Evolutionary conservation across 2,329 filamentous ascomycete genomes (phyloP).

Genomic region (Botrytis pseudocinerea): DNA sequence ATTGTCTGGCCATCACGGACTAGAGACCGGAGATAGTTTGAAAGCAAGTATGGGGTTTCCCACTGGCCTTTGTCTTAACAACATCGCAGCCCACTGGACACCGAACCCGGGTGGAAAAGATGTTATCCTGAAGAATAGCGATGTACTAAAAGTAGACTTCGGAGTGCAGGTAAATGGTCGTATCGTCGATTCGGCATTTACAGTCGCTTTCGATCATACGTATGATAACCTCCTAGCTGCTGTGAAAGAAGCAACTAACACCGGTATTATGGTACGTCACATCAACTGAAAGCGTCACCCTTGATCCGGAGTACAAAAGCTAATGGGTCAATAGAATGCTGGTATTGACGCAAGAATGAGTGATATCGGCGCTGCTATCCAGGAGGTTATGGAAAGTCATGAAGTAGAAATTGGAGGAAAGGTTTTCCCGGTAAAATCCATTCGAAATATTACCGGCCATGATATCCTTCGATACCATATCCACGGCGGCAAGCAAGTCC

Average conservation of each 20-base stretch:
- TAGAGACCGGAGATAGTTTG: constrained; percentile 52
- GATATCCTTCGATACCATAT: constrained; percentile 56
- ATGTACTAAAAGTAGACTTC: constrained; percentile 83
- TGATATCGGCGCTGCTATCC: constrained; percentile 55
- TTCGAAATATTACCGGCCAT: constrained; percentile 55
- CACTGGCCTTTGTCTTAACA: constrained; percentile 55
- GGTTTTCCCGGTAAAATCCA: constrained; percentile 52
- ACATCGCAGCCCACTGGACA: constrained; percentile 56
- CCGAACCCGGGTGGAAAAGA: constrained; percentile 64
- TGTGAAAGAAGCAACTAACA: constrained; percentile 74
- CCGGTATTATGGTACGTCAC: constrained; percentile 41
- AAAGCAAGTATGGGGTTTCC: constrained; percentile 57
- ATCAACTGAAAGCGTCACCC: background rate
- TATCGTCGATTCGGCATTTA: constrained; percentile 82
- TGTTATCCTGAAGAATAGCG: constrained; percentile 66
- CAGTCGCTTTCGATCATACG: constrained; percentile 70
- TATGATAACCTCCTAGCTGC: constrained; percentile 75
- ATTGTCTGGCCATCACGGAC: constrained; percentile 51
- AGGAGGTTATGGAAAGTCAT: constrained; percentile 62
- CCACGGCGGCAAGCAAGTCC: constrained; percentile 57
- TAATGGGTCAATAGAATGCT: constrained; percentile 42
- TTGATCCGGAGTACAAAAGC: background rate
- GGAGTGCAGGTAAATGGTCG: constrained; percentile 78
- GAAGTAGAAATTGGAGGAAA: constrained; percentile 55
- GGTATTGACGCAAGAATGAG: constrained; percentile 56